These are phyloP conservation scores for Prillingera fragicola DNA, from an alignment of 1,284 basidiomycete genomes.

Conservation along the genomic window DNA sequence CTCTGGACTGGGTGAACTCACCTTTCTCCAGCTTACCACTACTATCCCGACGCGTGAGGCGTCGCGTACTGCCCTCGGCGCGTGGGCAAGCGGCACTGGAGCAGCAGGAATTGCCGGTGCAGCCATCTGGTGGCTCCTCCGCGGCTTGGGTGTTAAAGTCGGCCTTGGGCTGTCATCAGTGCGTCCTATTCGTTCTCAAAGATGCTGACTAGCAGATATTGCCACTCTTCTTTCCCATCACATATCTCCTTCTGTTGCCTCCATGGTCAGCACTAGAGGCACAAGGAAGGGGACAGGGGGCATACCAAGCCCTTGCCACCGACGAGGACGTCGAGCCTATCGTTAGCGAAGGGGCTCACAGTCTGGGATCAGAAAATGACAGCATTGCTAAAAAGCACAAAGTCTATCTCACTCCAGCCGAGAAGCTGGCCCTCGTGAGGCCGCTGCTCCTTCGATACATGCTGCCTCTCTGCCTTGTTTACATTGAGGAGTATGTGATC, in stretches of 20 bases:
- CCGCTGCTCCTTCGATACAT: constrained; percentile 69
- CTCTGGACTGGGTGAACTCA: constrained; percentile 87
- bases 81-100: constrained; percentile 87
- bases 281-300: neutral
- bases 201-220: constrained; percentile 56
- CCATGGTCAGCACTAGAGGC: constrained; percentile 16
- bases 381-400: constrained; percentile 1
- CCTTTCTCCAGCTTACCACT: constrained; percentile 88
- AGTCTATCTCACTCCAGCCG: constrained; percentile 55
- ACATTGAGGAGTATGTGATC: constrained; percentile 84
- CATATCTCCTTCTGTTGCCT: constrained; percentile 72
- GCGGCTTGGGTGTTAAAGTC: constrained; percentile 72
- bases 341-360: too few species aligned
- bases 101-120: constrained; percentile 90
- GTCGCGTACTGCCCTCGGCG: constrained; percentile 52
- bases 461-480: constrained; percentile 48
- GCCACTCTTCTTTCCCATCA: constrained; percentile 66
- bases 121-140: constrained; percentile 87
- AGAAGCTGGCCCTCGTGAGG: constrained; percentile 69
- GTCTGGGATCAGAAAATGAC: too few species aligned
- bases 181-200: constrained; percentile 18
- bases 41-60: constrained; percentile 49
- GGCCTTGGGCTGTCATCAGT: constrained; percentile 70
- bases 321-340: constrained; percentile 23
- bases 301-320: constrained; percentile 30